Evolutionary conservation across 2,329 filamentous ascomycete genomes (phyloP), one percentile per base, ranked within the genome.

Genomic region (Dactylellina leptospora): DNA sequence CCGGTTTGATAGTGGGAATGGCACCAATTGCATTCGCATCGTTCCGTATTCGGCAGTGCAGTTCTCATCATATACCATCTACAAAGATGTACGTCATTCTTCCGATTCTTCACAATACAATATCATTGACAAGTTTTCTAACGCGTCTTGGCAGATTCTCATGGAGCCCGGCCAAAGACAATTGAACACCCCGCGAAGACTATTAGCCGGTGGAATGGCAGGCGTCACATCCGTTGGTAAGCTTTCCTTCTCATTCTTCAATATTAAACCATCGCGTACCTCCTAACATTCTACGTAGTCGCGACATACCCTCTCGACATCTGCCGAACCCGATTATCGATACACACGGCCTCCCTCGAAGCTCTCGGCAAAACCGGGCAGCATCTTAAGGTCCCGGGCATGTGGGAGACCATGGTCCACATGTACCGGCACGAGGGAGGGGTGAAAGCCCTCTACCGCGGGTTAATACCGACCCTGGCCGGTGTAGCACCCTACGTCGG

Each of bases 21-120:
- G 95, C 74, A 97, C 93, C 73, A 99, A 99, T 81, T 99, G 95
- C 84, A 91, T 99, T 77, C 91, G 95, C 74, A 99, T 99, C 76
- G 92, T 99, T 56, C 95, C 95, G 3, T 99, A 99, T 80, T 97
- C 93, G 53, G 95, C 95, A 9, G 95, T 97, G 40, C 95, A 99
- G 79, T 99, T 99, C 80, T 93, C 93, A 76, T 96, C 92, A 79
- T 99, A 97, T 83, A 97, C 96, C 79, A 87, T 97, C 76, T 99
- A 99, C 82, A 97, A 96, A 81, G 86, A 88, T 82, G 93, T 96
- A 82, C 79, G 88, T 27, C 13, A 50, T 40, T 11, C 22, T 11
- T 16, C 22, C 10, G 9, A 40, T 40, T n/a, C 5, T 11, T 1
- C 4, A 40, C 27, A 33, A 10, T 13, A 20, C 11, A 33, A 38